phyloP scores from a whole-genome alignment of 1,284 basidiomycete species.

The Lignosus rhinocerotis region DNA sequence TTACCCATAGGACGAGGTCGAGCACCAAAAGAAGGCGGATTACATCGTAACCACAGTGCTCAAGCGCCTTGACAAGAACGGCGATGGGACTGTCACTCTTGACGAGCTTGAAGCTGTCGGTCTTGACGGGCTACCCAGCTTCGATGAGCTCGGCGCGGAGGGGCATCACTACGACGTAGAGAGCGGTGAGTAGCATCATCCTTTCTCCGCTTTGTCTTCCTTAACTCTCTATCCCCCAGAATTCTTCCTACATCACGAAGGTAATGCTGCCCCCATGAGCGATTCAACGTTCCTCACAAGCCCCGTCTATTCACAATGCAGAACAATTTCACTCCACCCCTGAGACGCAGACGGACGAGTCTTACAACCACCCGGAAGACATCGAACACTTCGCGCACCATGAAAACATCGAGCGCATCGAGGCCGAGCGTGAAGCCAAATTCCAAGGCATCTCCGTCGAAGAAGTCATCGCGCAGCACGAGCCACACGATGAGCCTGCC shows the following conservation, averaged over 20 bases:
- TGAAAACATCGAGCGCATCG: conserved; percentile 82
- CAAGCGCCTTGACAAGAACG: conserved; percentile 72
- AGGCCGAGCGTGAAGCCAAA: conserved; percentile 81
- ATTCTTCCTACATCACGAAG: conserved; percentile 94
- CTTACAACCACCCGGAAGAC: conserved; percentile 93
- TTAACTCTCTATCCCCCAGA: conserved; percentile 42
- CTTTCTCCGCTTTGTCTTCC: background rate
- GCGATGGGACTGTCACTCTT: conserved; percentile 77
- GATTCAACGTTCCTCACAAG: background rate
- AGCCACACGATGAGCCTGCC: conserved; percentile 27
- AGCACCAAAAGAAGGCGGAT: conserved; percentile 85
- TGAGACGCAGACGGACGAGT: conserved; percentile 94
- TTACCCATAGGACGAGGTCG: conserved; percentile 60
- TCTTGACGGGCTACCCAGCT: conserved; percentile 80
- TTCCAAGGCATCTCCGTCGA: conserved; percentile 81
- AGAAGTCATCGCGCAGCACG: conserved; percentile 59
- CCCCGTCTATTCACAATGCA: conserved; percentile 26
- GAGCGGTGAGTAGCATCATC: conserved; percentile 56
- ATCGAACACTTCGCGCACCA: conserved; percentile 88
- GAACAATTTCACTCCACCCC: conserved; percentile 94
- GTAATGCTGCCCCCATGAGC: conserved; percentile 36
- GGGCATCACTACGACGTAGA: conserved; percentile 93
- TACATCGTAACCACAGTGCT: conserved; percentile 81
- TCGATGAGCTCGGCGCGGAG: conserved; percentile 85
- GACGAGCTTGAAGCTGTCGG: conserved; percentile 85